Evolutionary conservation across 2,329 filamentous ascomycete species (phyloP).

Genomic region (Venturia effusa): DNA sequence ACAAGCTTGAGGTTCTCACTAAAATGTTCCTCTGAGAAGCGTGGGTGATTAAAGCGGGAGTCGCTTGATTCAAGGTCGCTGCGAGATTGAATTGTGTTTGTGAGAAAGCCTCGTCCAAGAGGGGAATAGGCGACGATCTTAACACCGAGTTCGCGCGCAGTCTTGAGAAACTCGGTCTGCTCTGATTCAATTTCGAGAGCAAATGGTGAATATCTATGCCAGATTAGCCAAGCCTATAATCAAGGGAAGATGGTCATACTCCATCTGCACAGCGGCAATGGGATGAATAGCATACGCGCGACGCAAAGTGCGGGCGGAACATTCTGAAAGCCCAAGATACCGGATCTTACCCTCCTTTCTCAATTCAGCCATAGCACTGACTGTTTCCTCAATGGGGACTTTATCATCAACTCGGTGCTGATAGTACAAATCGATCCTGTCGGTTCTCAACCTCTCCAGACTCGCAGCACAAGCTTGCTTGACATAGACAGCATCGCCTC

Average conservation of each 20-base stretch:
- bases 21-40: constrained; percentile 22
- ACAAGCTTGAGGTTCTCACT: constrained; percentile 23
- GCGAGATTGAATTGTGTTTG: constrained; percentile 27
- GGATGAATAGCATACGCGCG: constrained; percentile 39
- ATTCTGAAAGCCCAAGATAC: constrained; percentile 41
- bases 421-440: constrained; percentile 34
- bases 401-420: constrained; percentile 33
- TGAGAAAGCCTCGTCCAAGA: constrained; percentile 33
- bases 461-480: constrained; percentile 25
- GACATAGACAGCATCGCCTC: constrained; percentile 28
- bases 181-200: constrained; percentile 37
- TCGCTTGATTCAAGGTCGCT: constrained; percentile 28
- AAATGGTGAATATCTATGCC: constrained; percentile 28
- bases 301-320: constrained; percentile 37
- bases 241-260: constrained; percentile 26
- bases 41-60: constrained; percentile 19
- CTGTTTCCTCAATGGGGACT: constrained; percentile 34
- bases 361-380: constrained; percentile 32
- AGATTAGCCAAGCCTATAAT: not conserved
- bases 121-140: constrained; percentile 31
- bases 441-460: constrained; percentile 25
- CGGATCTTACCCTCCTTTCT: constrained; percentile 44
- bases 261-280: constrained; percentile 43
- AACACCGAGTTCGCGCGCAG: constrained; percentile 38
- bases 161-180: constrained; percentile 29